These are phyloP conservation scores for Talaromyces sp. DNA, from an alignment of 2,329 filamentous ascomycete genomes.

Conservation along the genomic window DNA sequence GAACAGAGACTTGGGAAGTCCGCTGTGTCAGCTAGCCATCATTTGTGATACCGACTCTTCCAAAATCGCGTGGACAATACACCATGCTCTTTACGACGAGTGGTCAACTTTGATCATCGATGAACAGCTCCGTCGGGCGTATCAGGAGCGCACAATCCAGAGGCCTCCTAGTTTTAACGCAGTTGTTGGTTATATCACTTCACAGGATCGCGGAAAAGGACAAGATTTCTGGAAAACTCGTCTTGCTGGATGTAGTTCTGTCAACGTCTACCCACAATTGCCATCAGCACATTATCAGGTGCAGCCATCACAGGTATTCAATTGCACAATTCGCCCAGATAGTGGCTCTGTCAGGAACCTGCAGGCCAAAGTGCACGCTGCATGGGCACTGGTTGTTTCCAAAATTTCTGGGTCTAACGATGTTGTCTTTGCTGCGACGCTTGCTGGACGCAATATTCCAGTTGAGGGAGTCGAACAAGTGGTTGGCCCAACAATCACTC, in stretches of 20 bases:
- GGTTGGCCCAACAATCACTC: constrained; percentile 25
- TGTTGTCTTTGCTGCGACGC: constrained; percentile 24
- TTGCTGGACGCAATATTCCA: constrained; percentile 29
- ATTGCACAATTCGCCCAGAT: not conserved
- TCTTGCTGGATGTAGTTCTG: not conserved
- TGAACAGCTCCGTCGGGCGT: constrained; percentile 7
- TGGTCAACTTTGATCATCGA: constrained; percentile 12
- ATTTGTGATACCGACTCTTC: constrained; percentile 18
- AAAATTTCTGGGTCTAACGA: constrained; percentile 13
- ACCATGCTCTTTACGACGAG: constrained; percentile 9
- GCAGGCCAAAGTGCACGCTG: constrained; percentile 22
- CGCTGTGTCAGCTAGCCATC: constrained; percentile 32
- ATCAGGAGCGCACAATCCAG: not conserved
- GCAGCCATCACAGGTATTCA: not conserved
- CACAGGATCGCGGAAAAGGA: not conserved
- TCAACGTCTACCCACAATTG: not conserved
- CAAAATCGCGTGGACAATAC: constrained; percentile 18
- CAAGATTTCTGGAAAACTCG: constrained; percentile 10
- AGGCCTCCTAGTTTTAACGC: constrained; percentile 8
- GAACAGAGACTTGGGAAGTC: constrained; percentile 26
- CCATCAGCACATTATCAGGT: not conserved
- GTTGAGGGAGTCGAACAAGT: constrained; percentile 32
- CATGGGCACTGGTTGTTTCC: constrained; percentile 18
- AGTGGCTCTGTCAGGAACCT: too few species aligned
- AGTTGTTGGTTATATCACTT: constrained; percentile 17